Evolutionary conservation across 495 filamentous ascomycete genomes (phyloP).

Genomic region (Penicillium maclennaniae): DNA sequence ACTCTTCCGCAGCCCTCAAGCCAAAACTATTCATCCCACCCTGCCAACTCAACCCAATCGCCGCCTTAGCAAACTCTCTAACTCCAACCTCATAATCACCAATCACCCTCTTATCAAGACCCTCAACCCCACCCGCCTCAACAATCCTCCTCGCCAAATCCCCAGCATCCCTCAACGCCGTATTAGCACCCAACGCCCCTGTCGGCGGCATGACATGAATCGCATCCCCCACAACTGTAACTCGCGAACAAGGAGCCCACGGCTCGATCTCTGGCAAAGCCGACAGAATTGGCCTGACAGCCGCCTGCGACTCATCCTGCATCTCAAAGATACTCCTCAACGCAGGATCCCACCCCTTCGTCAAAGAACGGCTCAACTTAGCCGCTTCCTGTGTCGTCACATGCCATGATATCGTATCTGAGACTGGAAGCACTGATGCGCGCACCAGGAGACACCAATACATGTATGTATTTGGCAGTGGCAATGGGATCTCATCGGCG

Average conservation of each 20-base stretch:
- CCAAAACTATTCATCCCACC: slow-evolving; percentile 29
- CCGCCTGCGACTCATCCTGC: slow-evolving; percentile 29
- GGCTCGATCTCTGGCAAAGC: slow-evolving; percentile 32
- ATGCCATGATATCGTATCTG: slow-evolving; percentile 20
- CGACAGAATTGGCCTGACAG: slow-evolving; percentile 34
- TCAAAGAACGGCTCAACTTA: slow-evolving; percentile 19
- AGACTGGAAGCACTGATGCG: slow-evolving; percentile 12
- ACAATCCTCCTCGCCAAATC: slow-evolving; percentile 27
- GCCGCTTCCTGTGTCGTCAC: slow-evolving; percentile 19
- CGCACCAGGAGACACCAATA: slow-evolving; percentile 37
- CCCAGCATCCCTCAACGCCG: slow-evolving; percentile 45
- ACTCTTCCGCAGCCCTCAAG: slow-evolving; percentile 24
- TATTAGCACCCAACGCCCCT: slow-evolving; percentile 56
- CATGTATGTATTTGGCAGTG: slow-evolving; percentile 32
- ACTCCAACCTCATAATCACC: slow-evolving; percentile 32
- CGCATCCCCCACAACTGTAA: slow-evolving; percentile 60
- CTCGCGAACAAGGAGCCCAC: slow-evolving; percentile 36
- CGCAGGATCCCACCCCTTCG: slow-evolving; percentile 26
- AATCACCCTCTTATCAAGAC: slow-evolving; percentile 18
- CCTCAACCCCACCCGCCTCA: slow-evolving; percentile 20
- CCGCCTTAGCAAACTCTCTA: slow-evolving; percentile 20
- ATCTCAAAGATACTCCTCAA: slow-evolving; percentile 33
- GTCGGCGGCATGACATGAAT: slow-evolving; percentile 61
- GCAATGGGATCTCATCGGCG: slow-evolving; percentile 4
- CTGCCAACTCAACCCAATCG: slow-evolving; percentile 22